A percentile compares a stretch with the other conserved stretches of the same genome.
These are phyloP conservation scores for Sporothrix brasiliensis DNA, from an alignment of 2,329 filamentous ascomycete species.

Conservation along the genomic window DNA sequence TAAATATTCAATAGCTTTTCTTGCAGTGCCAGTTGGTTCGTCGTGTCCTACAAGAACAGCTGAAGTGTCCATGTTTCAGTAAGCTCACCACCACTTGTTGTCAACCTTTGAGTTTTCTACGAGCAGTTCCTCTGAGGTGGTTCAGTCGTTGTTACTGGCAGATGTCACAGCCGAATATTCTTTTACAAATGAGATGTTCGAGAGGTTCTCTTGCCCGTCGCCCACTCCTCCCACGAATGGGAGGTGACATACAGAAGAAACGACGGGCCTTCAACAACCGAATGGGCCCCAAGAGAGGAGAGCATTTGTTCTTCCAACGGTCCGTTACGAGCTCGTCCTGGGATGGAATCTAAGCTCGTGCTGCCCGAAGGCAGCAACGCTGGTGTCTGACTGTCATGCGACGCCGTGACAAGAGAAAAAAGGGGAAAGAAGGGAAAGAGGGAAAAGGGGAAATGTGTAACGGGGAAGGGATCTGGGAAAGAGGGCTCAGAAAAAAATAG, in stretches of 20 bases:
- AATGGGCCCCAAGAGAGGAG: slow-evolving; percentile 35
- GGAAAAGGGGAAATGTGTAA: background rate
- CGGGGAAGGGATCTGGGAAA: too few species aligned
- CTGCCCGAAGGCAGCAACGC: slow-evolving; percentile 74
- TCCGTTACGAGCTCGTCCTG: slow-evolving; percentile 78
- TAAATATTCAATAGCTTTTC: too few species aligned
- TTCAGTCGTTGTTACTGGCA: too few species aligned
- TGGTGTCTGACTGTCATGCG: slow-evolving; percentile 48
- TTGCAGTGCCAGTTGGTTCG: too few species aligned
- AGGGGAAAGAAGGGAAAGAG: background rate
- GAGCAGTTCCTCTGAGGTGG: too few species aligned
- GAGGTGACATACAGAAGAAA: slow-evolving; percentile 40
- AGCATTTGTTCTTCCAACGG: slow-evolving; percentile 68
- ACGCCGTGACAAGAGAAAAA: background rate
- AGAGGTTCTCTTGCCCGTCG: slow-evolving; percentile 50
- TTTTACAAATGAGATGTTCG: slow-evolving; percentile 37
- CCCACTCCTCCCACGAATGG: slow-evolving; percentile 42
- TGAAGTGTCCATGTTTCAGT: too few species aligned
- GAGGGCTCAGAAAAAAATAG: slow-evolving; percentile 24
- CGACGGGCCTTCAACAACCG: slow-evolving; percentile 47
- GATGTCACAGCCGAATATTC: too few species aligned
- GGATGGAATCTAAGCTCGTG: slow-evolving; percentile 68
- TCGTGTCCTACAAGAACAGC: too few species aligned
- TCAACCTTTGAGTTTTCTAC: too few species aligned
- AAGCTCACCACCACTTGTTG: too few species aligned